phyloP scores from a whole-genome alignment of 176 grass and related monocot genomes.

The Poa pratensis region DNA sequence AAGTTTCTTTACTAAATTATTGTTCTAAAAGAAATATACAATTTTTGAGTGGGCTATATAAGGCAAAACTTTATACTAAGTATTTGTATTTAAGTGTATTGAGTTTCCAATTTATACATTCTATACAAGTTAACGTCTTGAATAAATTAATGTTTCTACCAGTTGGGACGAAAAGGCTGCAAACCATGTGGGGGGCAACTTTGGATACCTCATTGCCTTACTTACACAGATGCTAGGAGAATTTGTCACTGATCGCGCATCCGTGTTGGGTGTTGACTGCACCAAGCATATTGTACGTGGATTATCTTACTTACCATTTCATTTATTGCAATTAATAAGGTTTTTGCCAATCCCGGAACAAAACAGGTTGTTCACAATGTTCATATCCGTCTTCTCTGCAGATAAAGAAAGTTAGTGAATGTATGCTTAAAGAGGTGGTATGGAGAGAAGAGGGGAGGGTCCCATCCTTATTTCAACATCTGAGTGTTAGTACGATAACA shows the following conservation, averaged over 20 bases:
- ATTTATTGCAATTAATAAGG: neutral
- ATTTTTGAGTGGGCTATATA: neutral
- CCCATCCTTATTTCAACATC: neutral
- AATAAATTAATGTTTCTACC: neutral
- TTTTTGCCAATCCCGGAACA: neutral
- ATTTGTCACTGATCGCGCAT: neutral
- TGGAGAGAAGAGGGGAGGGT: neutral
- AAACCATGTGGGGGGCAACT: neutral
- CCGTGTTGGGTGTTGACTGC: neutral
- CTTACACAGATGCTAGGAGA: neutral
- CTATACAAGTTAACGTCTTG: neutral
- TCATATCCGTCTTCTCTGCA: neutral
- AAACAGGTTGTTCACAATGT: neutral
- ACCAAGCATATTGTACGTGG: neutral
- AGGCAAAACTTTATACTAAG: neutral
- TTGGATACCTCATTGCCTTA: neutral
- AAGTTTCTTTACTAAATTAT: neutral
- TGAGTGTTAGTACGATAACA: neutral
- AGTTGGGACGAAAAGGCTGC: neutral
- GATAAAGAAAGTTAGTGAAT: neutral
- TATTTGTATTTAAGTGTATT: neutral
- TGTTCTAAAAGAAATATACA: neutral
- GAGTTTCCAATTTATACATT: neutral
- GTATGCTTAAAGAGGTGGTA: neutral
- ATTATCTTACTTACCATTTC: neutral